Conservation (phyloP, 1,139 yeast genomes). For the Geotrichum carabidarum region DNA sequence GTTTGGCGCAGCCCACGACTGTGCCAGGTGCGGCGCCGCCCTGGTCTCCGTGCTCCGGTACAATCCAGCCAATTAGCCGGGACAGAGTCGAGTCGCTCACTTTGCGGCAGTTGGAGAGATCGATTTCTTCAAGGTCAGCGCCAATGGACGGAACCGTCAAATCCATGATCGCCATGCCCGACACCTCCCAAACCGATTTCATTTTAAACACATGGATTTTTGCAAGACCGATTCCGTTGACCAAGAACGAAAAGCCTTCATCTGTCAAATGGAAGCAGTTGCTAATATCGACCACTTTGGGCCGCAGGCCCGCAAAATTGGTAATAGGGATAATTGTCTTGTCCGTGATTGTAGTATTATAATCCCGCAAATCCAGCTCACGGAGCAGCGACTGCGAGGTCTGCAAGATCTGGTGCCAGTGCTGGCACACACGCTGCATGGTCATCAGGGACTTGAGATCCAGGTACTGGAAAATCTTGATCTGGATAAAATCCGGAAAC, state of each 20-base stretch:
- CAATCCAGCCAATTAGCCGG: slow-evolving; percentile 56
- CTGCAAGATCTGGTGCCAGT: slow-evolving; percentile 63
- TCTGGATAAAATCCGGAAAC: slow-evolving; percentile 53
- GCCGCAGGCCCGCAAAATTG: slow-evolving; percentile 66
- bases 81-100: slow-evolving; percentile 67
- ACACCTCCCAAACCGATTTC: slow-evolving; percentile 71
- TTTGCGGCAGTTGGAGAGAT: slow-evolving; percentile 66
- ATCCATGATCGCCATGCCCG: slow-evolving; percentile 79
- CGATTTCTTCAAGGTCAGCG: slow-evolving; percentile 52
- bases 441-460: slow-evolving; percentile 56
- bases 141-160: slow-evolving; percentile 64
- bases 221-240: slow-evolving; percentile 66
- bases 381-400: slow-evolving; percentile 51
- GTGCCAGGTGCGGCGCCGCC: slow-evolving; percentile 20
- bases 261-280: slow-evolving; percentile 75
- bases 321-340: slow-evolving; percentile 54
- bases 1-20: slow-evolving; percentile 53
- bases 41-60: slow-evolving; percentile 16
- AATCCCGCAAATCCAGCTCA: slow-evolving; percentile 52
- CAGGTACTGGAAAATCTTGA: slow-evolving; percentile 50
- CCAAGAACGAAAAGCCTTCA: slow-evolving; percentile 64
- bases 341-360: slow-evolving; percentile 59
- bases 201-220: slow-evolving; percentile 51
- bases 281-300: slow-evolving; percentile 55
- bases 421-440: slow-evolving; percentile 50